Evolutionary conservation across 2,329 filamentous ascomycete genomes (phyloP).

Genomic region (Ophiosphaerella korrae): DNA sequence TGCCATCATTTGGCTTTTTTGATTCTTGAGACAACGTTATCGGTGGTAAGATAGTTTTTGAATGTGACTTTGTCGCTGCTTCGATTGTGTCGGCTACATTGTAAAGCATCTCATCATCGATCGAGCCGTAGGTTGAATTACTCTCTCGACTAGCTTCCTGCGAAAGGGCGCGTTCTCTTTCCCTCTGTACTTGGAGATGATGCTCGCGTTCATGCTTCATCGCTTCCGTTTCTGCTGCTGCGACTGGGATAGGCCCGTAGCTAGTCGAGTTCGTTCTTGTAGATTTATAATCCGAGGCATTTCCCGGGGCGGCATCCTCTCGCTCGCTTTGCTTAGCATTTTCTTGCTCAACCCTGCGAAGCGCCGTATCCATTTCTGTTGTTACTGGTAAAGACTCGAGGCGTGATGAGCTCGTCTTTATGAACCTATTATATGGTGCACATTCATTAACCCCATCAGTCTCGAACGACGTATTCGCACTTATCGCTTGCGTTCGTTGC

Average conservation of each 20-base stretch:
- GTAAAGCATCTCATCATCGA: constrained; percentile 27
- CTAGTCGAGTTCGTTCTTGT: too few relatives aligned
- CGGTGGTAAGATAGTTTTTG: too few relatives aligned
- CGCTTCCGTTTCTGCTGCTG: constrained; percentile 4
- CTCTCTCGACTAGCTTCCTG: constrained; percentile 22
- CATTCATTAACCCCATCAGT: constrained; percentile 12
- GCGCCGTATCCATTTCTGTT: constrained; percentile 10
- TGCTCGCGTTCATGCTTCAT: constrained; percentile 6
- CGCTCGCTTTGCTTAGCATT: too few relatives aligned
- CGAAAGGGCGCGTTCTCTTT: constrained; percentile 5
- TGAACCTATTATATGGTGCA: constrained; percentile 9
- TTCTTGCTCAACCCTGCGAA: background rate
- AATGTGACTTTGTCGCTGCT: background rate
- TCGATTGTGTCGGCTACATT: constrained; percentile 21
- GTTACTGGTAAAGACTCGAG: constrained; percentile 25
- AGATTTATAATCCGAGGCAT: too few relatives aligned
- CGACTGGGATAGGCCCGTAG: too few relatives aligned
- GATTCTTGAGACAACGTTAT: too few relatives aligned
- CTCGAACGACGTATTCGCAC: constrained; percentile 33
- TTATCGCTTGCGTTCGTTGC: constrained; percentile 24
- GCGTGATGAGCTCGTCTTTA: constrained; percentile 26
- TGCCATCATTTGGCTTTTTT: too few relatives aligned
- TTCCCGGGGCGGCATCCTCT: too few relatives aligned
- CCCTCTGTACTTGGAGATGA: background rate
- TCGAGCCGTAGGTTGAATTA: constrained; percentile 32